Percentiles rank a stretch among this genome's conserved stretches.
Conservation (phyloP, 345 rosid genomes). For the Populus ilicifolia region DNA sequence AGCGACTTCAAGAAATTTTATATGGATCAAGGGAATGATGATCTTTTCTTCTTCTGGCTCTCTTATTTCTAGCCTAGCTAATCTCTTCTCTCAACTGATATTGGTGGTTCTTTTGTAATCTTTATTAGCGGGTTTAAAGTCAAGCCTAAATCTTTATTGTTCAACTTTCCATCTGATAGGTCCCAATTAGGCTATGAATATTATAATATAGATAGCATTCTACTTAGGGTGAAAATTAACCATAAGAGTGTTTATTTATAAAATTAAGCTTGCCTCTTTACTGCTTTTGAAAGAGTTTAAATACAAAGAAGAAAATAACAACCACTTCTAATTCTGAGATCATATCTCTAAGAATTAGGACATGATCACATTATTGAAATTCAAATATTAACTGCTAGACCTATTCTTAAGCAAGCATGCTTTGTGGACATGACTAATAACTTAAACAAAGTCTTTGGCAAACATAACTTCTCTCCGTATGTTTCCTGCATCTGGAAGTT, state of each 20-base stretch:
- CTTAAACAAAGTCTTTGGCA: neutral
- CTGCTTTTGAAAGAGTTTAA: accelerated
- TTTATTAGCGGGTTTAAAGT: too few species aligned
- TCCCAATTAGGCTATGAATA: too few species aligned
- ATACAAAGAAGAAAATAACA: neutral
- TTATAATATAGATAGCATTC: too few species aligned
- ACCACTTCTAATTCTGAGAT: neutral
- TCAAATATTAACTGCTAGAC: neutral
- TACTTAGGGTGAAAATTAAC: neutral
- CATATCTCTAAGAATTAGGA: neutral
- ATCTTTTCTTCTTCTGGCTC: accelerated
- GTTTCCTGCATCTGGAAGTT: too few species aligned
- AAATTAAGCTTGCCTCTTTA: neutral
- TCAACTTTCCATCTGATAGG: neutral
- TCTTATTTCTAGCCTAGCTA: accelerated
- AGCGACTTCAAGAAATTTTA: too few species aligned
- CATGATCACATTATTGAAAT: neutral
- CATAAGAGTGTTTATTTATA: accelerated
- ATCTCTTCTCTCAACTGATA: too few species aligned
- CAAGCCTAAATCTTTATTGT: too few species aligned
- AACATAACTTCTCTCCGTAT: too few species aligned
- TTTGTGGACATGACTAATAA: too few species aligned
- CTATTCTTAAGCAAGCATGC: neutral
- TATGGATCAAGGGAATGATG: accelerated
- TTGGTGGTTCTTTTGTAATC: too few species aligned